Evolutionary conservation across 2,329 filamentous ascomycete species (phyloP).

Genomic region (Botrytis fabae): DNA sequence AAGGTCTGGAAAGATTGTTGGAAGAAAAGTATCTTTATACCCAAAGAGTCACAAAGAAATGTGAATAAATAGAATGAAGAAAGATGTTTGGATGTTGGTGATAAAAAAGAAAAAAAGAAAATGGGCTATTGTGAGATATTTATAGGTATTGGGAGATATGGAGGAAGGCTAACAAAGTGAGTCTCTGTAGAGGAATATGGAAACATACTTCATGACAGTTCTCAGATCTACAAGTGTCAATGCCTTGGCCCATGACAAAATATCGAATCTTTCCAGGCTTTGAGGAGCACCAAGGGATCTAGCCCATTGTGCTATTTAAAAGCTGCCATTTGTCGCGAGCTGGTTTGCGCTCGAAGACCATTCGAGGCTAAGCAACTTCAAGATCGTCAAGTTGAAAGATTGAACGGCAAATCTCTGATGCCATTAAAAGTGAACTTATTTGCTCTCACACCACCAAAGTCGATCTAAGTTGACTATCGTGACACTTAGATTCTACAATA

Average conservation of each 20-base stretch:
- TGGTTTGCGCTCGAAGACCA: not conserved
- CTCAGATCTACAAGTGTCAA: too few species aligned
- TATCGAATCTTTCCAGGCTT: not conserved
- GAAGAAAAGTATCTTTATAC: not conserved
- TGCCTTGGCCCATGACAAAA: not conserved
- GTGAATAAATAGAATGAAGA: not conserved
- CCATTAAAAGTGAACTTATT: too few species aligned
- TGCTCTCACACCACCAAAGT: too few species aligned
- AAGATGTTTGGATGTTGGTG: not conserved
- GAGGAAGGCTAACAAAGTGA: not conserved
- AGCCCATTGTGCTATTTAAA: not conserved
- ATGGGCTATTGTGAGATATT: not conserved
- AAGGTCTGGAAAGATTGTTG: conserved; percentile 11
- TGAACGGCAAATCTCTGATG: not conserved
- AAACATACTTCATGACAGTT: conserved; percentile 1
- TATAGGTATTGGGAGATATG: not conserved
- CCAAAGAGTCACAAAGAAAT: not conserved
- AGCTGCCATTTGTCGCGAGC: not conserved
- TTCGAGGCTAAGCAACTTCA: not conserved
- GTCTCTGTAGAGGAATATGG: conserved; percentile 3
- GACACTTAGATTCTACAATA: too few species aligned
- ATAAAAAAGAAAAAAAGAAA: too few species aligned
- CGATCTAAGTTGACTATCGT: too few species aligned
- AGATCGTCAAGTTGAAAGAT: not conserved
- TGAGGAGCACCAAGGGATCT: not conserved